These are phyloP conservation scores for Endocalyx cinctus DNA, from an alignment of 2,329 filamentous ascomycete species.

Conservation along the genomic window DNA sequence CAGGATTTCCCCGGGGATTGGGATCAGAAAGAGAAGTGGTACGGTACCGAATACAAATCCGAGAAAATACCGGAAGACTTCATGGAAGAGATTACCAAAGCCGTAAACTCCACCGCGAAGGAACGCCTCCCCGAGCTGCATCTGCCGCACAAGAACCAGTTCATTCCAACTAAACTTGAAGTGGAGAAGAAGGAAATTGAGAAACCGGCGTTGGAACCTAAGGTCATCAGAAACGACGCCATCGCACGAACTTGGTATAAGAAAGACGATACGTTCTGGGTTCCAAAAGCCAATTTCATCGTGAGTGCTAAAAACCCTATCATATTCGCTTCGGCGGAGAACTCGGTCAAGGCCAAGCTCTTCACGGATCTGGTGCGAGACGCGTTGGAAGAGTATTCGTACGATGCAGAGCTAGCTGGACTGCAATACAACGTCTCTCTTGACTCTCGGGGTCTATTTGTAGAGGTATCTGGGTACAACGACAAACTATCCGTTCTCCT, in stretches of 20 bases:
- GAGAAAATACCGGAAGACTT: slow-evolving; percentile 76
- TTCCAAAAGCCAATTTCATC: slow-evolving; percentile 85
- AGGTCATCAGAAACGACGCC: slow-evolving; percentile 79
- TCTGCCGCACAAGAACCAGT: slow-evolving; percentile 89
- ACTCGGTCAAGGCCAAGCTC: slow-evolving; percentile 70
- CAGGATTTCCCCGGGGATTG: slow-evolving; percentile 79
- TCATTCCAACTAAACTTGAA: slow-evolving; percentile 87
- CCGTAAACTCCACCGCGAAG: slow-evolving; percentile 51
- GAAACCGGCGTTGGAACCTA: slow-evolving; percentile 68
- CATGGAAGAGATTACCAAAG: slow-evolving; percentile 63
- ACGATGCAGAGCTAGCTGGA: slow-evolving; percentile 91
- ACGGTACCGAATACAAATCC: slow-evolving; percentile 87
- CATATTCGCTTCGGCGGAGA: slow-evolving; percentile 73
- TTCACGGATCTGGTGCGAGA: slow-evolving; percentile 86
- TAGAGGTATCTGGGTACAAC: slow-evolving; percentile 87
- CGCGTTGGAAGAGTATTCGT: slow-evolving; percentile 86
- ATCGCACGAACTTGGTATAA: slow-evolving; percentile 89
- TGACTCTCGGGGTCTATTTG: slow-evolving; percentile 67
- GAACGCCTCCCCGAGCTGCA: slow-evolving; percentile 68
- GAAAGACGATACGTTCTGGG: slow-evolving; percentile 98
- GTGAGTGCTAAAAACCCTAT: slow-evolving; percentile 76
- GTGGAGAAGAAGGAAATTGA: slow-evolving; percentile 92
- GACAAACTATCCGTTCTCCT: slow-evolving; percentile 90
- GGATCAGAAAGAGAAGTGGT: slow-evolving; percentile 93
- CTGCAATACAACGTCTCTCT: slow-evolving; percentile 75